Percentiles rank a stretch among this genome's conserved stretches.
Conservation (phyloP, 306 rosid genomes). For the Acacia confusa region DNA sequence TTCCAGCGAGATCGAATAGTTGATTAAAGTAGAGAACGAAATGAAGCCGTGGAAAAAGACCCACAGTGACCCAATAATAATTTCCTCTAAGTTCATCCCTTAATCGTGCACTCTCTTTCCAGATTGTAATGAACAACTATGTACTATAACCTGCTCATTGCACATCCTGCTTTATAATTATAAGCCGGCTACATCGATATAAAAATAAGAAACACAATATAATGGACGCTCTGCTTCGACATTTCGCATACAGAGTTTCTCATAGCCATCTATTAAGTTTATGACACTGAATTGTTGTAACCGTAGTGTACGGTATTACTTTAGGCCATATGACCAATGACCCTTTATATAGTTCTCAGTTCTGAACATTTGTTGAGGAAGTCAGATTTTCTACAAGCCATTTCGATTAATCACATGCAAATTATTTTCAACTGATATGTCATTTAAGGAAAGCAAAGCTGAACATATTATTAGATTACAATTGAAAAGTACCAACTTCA, state of each 20-base stretch:
- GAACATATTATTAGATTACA: background rate
- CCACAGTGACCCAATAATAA: slow-evolving; percentile 18
- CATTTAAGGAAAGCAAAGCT: no score
- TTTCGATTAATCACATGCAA: background rate
- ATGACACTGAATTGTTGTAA: background rate
- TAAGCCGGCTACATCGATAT: background rate
- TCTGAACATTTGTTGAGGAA: slow-evolving; percentile 14
- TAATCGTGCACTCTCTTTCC: slow-evolving; percentile 1
- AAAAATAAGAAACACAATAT: slow-evolving; percentile 18
- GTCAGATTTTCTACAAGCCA: background rate
- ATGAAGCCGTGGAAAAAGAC: background rate
- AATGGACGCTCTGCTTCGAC: background rate
- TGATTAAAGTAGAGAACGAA: background rate
- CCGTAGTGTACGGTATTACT: background rate
- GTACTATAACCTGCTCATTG: background rate
- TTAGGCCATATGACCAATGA: background rate
- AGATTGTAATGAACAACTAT: background rate
- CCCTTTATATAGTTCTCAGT: background rate
- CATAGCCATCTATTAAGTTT: background rate
- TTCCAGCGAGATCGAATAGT: background rate
- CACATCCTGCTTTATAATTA: background rate
- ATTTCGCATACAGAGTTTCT: background rate
- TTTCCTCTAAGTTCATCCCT: background rate
- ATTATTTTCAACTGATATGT: background rate
- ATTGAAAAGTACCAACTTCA: background rate